These are phyloP conservation scores for Polytrichum formosum DNA, from an alignment of 225 moss, liverwort and hornwort genomes.

Conservation along the genomic window DNA sequence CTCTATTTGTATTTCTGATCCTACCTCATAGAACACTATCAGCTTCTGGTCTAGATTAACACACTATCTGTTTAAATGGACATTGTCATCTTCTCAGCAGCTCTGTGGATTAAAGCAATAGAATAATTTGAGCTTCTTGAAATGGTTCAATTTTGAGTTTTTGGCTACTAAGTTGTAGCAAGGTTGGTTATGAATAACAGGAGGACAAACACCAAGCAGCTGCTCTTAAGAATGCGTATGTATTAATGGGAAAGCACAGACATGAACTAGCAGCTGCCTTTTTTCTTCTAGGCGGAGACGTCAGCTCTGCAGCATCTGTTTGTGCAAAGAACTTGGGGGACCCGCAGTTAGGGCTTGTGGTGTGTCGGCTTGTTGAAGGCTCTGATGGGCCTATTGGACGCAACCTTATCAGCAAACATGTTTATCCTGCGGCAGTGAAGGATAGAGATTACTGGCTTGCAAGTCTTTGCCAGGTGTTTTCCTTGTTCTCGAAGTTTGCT, in stretches of 20 bases:
- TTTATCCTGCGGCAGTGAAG: slow-evolving; percentile 62
- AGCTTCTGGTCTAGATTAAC: too few species aligned
- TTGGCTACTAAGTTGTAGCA: too few species aligned
- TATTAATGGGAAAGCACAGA: slow-evolving; percentile 95
- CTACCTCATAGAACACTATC: too few species aligned
- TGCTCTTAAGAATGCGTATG: slow-evolving; percentile 97
- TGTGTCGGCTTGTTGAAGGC: slow-evolving; percentile 86
- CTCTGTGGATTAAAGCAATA: too few species aligned
- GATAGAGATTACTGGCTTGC: slow-evolving; percentile 86
- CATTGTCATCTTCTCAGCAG: too few species aligned
- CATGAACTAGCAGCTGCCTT: slow-evolving; percentile 93
- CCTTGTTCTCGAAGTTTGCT: slow-evolving; percentile 7
- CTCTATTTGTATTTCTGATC: too few species aligned
- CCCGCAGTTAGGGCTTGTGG: slow-evolving; percentile 83
- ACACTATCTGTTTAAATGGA: too few species aligned
- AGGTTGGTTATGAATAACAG: slow-evolving; percentile 26
- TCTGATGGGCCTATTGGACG: slow-evolving; percentile 71
- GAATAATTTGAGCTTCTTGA: too few species aligned
- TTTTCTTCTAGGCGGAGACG: slow-evolving; percentile 85
- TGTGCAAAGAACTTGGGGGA: slow-evolving; percentile 93
- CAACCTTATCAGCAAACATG: slow-evolving; percentile 73
- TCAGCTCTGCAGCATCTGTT: slow-evolving; percentile 73
- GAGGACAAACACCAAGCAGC: slow-evolving; percentile 89
- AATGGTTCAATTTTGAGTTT: too few species aligned
- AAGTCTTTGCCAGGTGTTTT: slow-evolving; percentile 85